phyloP scores from a whole-genome alignment of 169 alveolate species.

The Plasmodium berghei region DNA sequence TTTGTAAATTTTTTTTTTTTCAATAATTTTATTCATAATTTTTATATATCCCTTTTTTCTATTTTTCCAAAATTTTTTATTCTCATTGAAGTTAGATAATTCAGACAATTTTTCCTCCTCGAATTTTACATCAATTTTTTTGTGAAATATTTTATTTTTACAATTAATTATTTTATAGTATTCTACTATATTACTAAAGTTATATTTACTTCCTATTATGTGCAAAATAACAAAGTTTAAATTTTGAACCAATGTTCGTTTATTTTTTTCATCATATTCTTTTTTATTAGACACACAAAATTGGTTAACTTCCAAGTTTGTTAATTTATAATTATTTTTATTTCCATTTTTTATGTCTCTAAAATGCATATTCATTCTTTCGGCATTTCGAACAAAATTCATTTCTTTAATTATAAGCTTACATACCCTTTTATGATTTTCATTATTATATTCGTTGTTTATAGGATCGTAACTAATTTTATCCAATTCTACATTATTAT shows the following conservation, averaged over 20 bases:
- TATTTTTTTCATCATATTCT: background rate
- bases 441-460: background rate
- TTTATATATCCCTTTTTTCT: constrained; percentile 7
- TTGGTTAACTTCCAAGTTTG: too few species aligned
- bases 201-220: constrained; percentile 49
- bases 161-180: constrained; percentile 13
- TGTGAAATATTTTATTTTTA: too few species aligned
- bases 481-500: too few species aligned
- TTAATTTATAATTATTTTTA: background rate
- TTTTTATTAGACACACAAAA: background rate
- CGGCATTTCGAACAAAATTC: background rate
- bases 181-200: constrained; percentile 45
- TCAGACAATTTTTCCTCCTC: too few species aligned
- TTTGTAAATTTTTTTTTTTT: background rate
- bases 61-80: background rate
- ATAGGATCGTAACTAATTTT: too few species aligned
- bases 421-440: background rate
- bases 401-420: background rate
- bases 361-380: background rate
- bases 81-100: background rate
- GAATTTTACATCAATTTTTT: too few species aligned
- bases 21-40: constrained; percentile 18
- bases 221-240: constrained; percentile 32
- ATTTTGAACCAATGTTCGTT: background rate
- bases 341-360: background rate